Percentiles rank a stretch among this genome's conserved stretches.
These are phyloP conservation scores for Candida buenavistaensis DNA, from an alignment of 1,139 yeast species.

Conservation along the genomic window DNA sequence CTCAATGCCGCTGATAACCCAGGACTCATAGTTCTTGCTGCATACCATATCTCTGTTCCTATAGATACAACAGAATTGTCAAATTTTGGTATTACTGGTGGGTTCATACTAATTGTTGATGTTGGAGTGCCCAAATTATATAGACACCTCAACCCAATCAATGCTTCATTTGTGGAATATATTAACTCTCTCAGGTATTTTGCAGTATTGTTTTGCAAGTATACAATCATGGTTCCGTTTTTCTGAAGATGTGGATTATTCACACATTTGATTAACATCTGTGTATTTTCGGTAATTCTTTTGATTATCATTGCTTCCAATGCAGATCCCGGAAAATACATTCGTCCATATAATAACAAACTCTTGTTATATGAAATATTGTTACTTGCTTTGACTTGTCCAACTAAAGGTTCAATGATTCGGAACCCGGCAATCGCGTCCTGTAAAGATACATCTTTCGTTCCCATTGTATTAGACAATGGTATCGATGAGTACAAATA, in stretches of 20 bases:
- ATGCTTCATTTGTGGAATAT: slow-evolving; percentile 84
- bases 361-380: slow-evolving; percentile 12
- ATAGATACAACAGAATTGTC: slow-evolving; percentile 58
- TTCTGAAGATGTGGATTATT: slow-evolving; percentile 63
- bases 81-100: slow-evolving; percentile 34
- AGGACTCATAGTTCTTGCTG: slow-evolving; percentile 79
- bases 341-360: slow-evolving; percentile 61
- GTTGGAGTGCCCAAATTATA: slow-evolving; percentile 61
- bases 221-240: slow-evolving; percentile 64
- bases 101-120: slow-evolving; percentile 12
- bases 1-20: slow-evolving; percentile 82
- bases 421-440: slow-evolving; percentile 80
- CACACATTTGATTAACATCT: slow-evolving; percentile 71
- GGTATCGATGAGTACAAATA: slow-evolving; percentile 73
- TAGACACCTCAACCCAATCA: slow-evolving; percentile 79
- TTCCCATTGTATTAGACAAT: slow-evolving; percentile 49
- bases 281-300: slow-evolving; percentile 59
- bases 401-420: slow-evolving; percentile 48
- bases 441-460: slow-evolving; percentile 60
- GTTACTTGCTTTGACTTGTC: slow-evolving; percentile 1
- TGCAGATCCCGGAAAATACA: slow-evolving; percentile 86
- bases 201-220: slow-evolving; percentile 68
- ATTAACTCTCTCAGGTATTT: slow-evolving; percentile 72
- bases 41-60: slow-evolving; percentile 91
- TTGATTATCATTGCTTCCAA: slow-evolving; percentile 87